Evolutionary conservation across 192 early-diverging fungal genomes (phyloP), one percentile per base, ranked within the genome.

Genomic region (Podila epigama): DNA sequence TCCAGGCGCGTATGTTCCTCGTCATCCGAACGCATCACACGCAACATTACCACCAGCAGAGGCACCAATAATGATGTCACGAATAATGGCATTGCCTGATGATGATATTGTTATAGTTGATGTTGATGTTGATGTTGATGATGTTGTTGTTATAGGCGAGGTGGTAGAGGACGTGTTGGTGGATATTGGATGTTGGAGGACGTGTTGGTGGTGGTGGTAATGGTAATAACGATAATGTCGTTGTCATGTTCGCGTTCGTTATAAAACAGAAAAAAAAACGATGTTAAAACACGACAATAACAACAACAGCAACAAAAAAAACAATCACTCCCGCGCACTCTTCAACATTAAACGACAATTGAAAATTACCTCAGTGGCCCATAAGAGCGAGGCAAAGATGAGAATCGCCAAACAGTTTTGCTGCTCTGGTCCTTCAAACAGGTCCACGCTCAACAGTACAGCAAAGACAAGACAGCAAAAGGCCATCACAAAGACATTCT

Each of bases 351-450:
- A 56, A 34, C 7, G 33, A 40, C 16, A 32, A 56, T 58, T 40
- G 27, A 56, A 72, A 18, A 27, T 67, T 82, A 92, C 92, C 88
- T 98, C 97, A 28, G 90, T 92, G 9, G 96, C 95, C 97, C 97
- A 98, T 20, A 98, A 82, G 34, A 95, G 71, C 63, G 92, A 94
- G 20, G 92, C 96, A 82, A 93, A 92, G 36, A 97, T 82, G 27
- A 98, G 87, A 63, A 98, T 89, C 5, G 94, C 97, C 85, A 96
- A 93, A 80, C 97, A 98, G 55, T 93, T 87, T 39, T 91, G 89
- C 79, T 96, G 90, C 82, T 96, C 96, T 1, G 71, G 79, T 31
- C 70, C 80, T 8, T 84, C 79, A 80, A 97, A 97, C 16, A 92
- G 67, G 4, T 83, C 78, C 7, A 88, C 60, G 6, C 85, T 66